Evolutionary conservation across 163 green algal species (phyloP), one percentile per base, ranked within the genome.

Genomic region (Trebouxiophyceae sp.): DNA sequence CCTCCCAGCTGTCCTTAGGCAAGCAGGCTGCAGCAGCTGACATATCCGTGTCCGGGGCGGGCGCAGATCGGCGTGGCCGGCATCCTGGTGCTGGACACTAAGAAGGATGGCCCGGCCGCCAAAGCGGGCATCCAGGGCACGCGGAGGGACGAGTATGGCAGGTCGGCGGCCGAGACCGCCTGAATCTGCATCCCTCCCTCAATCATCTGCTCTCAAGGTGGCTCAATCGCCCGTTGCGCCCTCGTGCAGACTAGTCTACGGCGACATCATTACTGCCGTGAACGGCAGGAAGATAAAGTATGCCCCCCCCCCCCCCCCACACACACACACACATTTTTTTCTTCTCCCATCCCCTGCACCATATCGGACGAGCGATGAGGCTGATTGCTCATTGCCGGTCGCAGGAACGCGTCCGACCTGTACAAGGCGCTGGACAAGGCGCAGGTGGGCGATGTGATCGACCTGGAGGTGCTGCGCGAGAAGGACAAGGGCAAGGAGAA

Each of bases 181-280:
- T n/a, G n/a, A n/a, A n/a, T n/a, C n/a, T n/a, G n/a, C n/a, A n/a
- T n/a, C n/a, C n/a, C n/a, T n/a, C n/a, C n/a, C n/a, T n/a, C n/a
- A n/a, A n/a, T n/a, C n/a, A n/a, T n/a, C n/a, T n/a, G n/a, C n/a
- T n/a, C n/a, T n/a, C n/a, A n/a, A n/a, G n/a, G n/a, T n/a, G n/a
- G n/a, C n/a, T n/a, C n/a, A n/a, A n/a, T n/a, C n/a, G n/a, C n/a
- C n/a, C n/a, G n/a, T n/a, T n/a, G n/a, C n/a, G n/a, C n/a, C n/a
- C n/a, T n/a, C n/a, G 12, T 50, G 39, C 39, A 50, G 39, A 16
- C 77, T 96, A 29, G 68, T 87, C 2, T 59, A 91, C 24, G 93
- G 93, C 1, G 93, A 99, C 75, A 93, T 99, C 77, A 96, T 99
- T 75, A 78, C 87, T 0, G 58, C 34, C 3, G 75, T 97, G 28